These are phyloP conservation scores for Inga oerstediana DNA, from an alignment of 306 rosid genomes.

Conservation along the genomic window DNA sequence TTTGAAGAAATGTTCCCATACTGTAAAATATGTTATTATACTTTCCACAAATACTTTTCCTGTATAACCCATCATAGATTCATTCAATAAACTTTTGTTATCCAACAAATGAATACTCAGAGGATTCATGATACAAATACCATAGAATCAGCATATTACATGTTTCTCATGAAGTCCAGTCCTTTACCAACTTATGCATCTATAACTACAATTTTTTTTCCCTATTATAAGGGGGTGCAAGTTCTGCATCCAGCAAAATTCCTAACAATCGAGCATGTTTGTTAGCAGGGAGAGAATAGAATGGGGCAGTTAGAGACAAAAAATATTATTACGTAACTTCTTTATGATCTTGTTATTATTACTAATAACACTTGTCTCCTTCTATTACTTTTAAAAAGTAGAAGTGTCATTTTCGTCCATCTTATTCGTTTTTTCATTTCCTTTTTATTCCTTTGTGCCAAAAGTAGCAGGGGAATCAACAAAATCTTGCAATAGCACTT, in stretches of 20 bases:
- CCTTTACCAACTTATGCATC: conserved; percentile 2
- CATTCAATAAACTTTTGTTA: not conserved
- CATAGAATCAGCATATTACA: not conserved
- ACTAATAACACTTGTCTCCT: not conserved
- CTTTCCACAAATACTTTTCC: not conserved
- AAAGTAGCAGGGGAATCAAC: not conserved
- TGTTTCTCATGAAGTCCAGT: not conserved
- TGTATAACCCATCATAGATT: not conserved
- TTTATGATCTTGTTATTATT: not conserved
- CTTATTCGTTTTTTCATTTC: not conserved
- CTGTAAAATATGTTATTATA: too few relatives aligned
- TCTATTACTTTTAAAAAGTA: not conserved
- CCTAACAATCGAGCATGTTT: not conserved
- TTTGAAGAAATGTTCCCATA: not conserved
- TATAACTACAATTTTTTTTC: not conserved
- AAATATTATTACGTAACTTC: not conserved
- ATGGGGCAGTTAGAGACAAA: not conserved
- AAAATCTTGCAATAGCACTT: not conserved
- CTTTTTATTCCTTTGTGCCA: not conserved
- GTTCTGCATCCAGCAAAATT: not conserved
- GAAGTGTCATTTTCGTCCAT: not conserved
- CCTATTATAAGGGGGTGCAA: not conserved
- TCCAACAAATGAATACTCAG: not conserved
- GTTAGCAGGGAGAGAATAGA: not conserved
- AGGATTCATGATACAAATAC: not conserved